Base-by-base conservation (phyloP, 2,329 filamentous ascomycete genomes). In the Penicillium sp. region DNA sequence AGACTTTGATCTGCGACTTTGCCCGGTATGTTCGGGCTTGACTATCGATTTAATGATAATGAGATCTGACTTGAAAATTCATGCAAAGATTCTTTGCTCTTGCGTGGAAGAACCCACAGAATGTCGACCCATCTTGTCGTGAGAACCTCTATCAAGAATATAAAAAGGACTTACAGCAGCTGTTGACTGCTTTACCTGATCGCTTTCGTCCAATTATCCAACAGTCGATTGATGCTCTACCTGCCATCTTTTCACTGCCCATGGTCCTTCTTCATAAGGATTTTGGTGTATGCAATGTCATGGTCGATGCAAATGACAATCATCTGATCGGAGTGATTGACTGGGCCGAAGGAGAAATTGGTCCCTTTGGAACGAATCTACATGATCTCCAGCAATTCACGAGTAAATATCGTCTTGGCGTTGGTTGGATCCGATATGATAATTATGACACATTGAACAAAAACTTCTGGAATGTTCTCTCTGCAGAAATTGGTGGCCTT, bases 41-140 rank as follows among this genome's bases (percentile, higher is more conserved):
- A n/a, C n/a, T n/a, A n/a, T n/a, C 22, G 22, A 32, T 32, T 11
- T 22, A n/a, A n/a, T n/a, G n/a, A 8, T 32, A 32, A 32, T 23
- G n/a, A n/a, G n/a, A n/a, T n/a, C n/a, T n/a, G n/a, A n/a, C n/a
- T n/a, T n/a, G n/a, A n/a, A n/a, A n/a, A n/a, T n/a, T n/a, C n/a
- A n/a, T n/a, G n/a, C n/a, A n/a, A n/a, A 68, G 65, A n/a, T 67
- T 68, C 47, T 64, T 68, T 51, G 61, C 63, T 37, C 48, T 58
- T 17, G 56, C 61, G 2, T 70, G 61, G 62, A 67, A 64, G 26
- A 9, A 47, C 3, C 57, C 60, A 7, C 60, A 66, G 42, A 15
- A 28, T 37, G 51, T 62, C 27, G 41, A 49, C 37, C 41, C 35
- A 47, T 47, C 32, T 2, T 58, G 62, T 41, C 44, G 50, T 36